These are phyloP conservation scores for Aspergillus wentii DNA, from an alignment of 495 filamentous ascomycete species.

Conservation along the genomic window DNA sequence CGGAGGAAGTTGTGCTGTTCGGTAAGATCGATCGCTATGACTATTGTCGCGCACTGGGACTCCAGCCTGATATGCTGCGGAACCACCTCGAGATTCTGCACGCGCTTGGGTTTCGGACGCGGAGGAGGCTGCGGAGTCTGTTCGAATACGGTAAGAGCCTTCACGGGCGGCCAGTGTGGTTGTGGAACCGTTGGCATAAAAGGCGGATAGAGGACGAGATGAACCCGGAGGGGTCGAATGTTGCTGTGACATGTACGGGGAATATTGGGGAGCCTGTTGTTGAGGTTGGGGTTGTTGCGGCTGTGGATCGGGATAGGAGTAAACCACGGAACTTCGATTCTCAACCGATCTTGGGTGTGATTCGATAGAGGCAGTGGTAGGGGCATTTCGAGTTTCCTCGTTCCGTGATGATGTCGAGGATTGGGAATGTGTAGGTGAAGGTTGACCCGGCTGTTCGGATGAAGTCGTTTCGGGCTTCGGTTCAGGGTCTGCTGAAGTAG, in stretches of 20 bases:
- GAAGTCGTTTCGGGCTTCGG: conserved; percentile 10
- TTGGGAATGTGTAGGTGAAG: conserved; percentile 1
- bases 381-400: conserved; percentile 15
- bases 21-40: conserved; percentile 64
- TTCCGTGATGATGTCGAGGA: conserved; percentile 2
- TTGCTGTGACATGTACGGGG: conserved; percentile 40
- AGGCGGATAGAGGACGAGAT: conserved; percentile 49
- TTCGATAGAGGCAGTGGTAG: conserved; percentile 19
- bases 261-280: conserved; percentile 20
- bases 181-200: conserved; percentile 46
- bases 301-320: conserved; percentile 18
- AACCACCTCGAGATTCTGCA: conserved; percentile 57
- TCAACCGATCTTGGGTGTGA: conserved; percentile 11
- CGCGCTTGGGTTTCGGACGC: conserved; percentile 50
- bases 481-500: conserved; percentile 17
- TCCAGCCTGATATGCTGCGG: conserved; percentile 56
- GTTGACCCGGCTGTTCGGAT: conserved; percentile 18
- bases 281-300: conserved; percentile 4
- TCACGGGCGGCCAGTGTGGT: conserved; percentile 38
- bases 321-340: conserved; percentile 23
- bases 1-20: conserved; percentile 48
- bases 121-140: conserved; percentile 60
- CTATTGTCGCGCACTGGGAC: conserved; percentile 65
- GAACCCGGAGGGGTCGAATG: conserved; percentile 31
- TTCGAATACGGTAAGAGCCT: conserved; percentile 52